phyloP scores from a whole-genome alignment of 2,329 filamentous ascomycete species.

The Calonectria ilicicola region DNA sequence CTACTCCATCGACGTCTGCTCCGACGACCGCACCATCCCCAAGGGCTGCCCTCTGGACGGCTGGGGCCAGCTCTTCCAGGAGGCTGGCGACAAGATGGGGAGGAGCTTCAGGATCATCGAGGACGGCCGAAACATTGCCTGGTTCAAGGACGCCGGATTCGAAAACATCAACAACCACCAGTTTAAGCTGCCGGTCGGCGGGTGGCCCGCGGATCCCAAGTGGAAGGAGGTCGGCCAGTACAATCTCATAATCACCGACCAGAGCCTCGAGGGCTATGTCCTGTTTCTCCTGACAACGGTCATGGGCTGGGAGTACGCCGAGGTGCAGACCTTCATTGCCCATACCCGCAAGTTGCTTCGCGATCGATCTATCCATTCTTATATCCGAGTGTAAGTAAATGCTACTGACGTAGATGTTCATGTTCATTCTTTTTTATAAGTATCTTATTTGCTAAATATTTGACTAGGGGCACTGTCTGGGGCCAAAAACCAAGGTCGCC shows the following conservation, averaged over 20 bases:
- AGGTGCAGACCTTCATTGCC: constrained; percentile 38
- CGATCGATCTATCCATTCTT: constrained; percentile 36
- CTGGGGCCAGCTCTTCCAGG: constrained; percentile 40
- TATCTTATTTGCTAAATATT: not conserved
- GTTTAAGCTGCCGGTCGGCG: constrained; percentile 40
- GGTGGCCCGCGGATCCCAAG: constrained; percentile 38
- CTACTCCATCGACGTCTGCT: constrained; percentile 33
- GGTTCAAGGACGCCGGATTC: constrained; percentile 43
- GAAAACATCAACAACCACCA: constrained; percentile 37
- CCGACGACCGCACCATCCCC: constrained; percentile 45
- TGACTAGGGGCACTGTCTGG: not conserved
- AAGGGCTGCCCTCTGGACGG: constrained; percentile 35
- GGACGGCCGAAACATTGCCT: constrained; percentile 32
- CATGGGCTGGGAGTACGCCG: constrained; percentile 40
- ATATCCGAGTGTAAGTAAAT: constrained; percentile 38
- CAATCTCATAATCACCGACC: constrained; percentile 44
- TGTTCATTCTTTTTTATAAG: not conserved
- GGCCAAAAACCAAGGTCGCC: not conserved
- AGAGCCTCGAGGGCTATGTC: constrained; percentile 47
- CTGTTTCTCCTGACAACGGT: constrained; percentile 44
- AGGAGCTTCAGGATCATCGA: constrained; percentile 42
- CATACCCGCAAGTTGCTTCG: constrained; percentile 40
- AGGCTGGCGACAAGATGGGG: constrained; percentile 42
- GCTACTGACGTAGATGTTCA: not conserved
- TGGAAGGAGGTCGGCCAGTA: constrained; percentile 44